Percentiles rank a stretch among this genome's conserved stretches.
Conservation (phyloP, 2,329 filamentous ascomycete genomes). For the Ascosphaera apis region DNA sequence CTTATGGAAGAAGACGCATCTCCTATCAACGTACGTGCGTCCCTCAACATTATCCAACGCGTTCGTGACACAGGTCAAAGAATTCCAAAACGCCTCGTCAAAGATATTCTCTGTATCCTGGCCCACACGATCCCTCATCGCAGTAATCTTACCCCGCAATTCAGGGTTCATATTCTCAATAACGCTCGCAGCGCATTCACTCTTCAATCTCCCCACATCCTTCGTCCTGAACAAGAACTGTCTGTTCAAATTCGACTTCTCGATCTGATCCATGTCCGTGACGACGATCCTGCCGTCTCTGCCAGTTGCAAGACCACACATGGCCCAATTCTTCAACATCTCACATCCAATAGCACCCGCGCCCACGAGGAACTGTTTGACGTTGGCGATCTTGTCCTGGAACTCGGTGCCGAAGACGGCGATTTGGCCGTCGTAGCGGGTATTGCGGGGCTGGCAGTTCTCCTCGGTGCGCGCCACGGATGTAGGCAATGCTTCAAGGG, state of each 20-base stretch:
- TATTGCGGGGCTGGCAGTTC: conserved; percentile 61
- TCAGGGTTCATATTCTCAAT: conserved; percentile 93
- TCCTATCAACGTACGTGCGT: conserved; percentile 81
- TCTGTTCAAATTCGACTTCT: conserved; percentile 94
- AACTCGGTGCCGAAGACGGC: conserved; percentile 85
- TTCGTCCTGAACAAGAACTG: conserved; percentile 88
- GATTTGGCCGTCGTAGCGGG: conserved; percentile 90
- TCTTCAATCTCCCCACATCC: conserved; percentile 93
- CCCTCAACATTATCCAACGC: conserved; percentile 95
- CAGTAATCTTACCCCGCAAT: conserved; percentile 60
- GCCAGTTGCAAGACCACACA: conserved; percentile 84
- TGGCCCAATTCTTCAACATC: conserved; percentile 99
- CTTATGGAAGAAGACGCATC: conserved; percentile 97
- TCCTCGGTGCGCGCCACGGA: conserved; percentile 57
- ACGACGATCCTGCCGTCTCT: conserved; percentile 74
- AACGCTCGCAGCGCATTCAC: conserved; percentile 73
- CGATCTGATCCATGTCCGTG: conserved; percentile 96
- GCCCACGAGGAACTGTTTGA: conserved; percentile 84
- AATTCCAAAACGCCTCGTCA: conserved; percentile 77
- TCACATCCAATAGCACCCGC: conserved; percentile 95
- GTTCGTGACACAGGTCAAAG: conserved; percentile 80
- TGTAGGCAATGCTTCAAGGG: conserved; percentile 76
- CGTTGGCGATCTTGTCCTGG: conserved; percentile 77
- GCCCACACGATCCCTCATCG: conserved; percentile 73
- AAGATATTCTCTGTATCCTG: conserved; percentile 84